phyloP scores from a whole-genome alignment of 176 grass and related monocot species.

The Oryza punctata region DNA sequence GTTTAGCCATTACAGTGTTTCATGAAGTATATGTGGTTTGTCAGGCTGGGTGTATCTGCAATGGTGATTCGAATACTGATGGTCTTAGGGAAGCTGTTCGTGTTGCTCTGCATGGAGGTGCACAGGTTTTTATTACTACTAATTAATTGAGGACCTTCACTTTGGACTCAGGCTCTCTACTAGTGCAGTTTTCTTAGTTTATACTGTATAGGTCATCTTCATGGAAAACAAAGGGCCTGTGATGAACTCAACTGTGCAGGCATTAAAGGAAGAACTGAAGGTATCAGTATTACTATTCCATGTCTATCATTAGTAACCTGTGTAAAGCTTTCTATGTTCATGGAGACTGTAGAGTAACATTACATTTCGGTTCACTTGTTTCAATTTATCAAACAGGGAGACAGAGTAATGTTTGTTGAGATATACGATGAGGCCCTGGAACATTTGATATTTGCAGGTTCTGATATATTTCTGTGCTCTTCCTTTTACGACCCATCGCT shows the following conservation, averaged over 20 bases:
- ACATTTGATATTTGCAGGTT: slow-evolving; percentile 65
- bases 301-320: slow-evolving; percentile 20
- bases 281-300: slow-evolving; percentile 21
- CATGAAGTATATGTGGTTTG: slow-evolving; percentile 10
- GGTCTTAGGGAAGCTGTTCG: slow-evolving; percentile 45
- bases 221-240: slow-evolving; percentile 36
- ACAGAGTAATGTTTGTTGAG: slow-evolving; percentile 37
- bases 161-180: background rate
- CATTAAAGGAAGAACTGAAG: slow-evolving; percentile 50
- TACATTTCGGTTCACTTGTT: slow-evolving; percentile 29
- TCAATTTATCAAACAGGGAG: slow-evolving; percentile 40
- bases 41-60: slow-evolving; percentile 55
- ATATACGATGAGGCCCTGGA: slow-evolving; percentile 48
- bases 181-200: slow-evolving; percentile 20
- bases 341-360: background rate
- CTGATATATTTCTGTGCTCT: slow-evolving; percentile 62
- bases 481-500: slow-evolving; percentile 51
- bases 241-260: slow-evolving; percentile 13
- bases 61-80: slow-evolving; percentile 35
- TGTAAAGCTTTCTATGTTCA: slow-evolving; percentile 24
- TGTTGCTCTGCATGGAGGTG: slow-evolving; percentile 28
- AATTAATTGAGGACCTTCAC: background rate
- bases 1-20: background rate
- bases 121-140: slow-evolving; percentile 46
- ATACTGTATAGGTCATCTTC: slow-evolving; percentile 50